Evolutionary conservation across 148 eudicot species (phyloP).

Genomic region (Rheum nobile): DNA sequence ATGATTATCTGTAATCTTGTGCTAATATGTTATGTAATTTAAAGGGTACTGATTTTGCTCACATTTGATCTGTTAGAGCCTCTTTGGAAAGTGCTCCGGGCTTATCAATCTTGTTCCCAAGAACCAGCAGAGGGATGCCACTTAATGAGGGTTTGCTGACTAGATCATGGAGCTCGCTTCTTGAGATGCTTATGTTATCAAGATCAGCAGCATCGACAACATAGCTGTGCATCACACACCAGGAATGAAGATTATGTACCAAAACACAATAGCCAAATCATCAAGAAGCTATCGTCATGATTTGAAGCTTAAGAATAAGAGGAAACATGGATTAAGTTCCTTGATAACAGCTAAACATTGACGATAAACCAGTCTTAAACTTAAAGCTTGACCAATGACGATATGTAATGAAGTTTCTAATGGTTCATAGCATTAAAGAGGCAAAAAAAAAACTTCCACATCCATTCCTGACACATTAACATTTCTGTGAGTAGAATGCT

Average conservation of each 20-base stretch:
- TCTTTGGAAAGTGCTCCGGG: slow-evolving; percentile 68
- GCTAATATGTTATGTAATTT: not conserved
- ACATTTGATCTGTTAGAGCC: slow-evolving; percentile 84
- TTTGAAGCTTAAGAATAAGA: not conserved
- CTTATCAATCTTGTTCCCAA: slow-evolving; percentile 92
- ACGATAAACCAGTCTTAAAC: not conserved
- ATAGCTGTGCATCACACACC: slow-evolving; percentile 42
- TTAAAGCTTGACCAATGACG: not conserved
- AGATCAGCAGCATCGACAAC: slow-evolving; percentile 97
- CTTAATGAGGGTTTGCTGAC: slow-evolving; percentile 63
- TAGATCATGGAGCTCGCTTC: slow-evolving; percentile 85
- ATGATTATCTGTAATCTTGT: not conserved
- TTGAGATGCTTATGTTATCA: slow-evolving; percentile 78
- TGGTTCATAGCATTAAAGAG: not conserved
- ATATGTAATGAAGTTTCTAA: too few relatives aligned
- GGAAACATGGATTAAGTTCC: not conserved
- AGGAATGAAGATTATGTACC: not conserved
- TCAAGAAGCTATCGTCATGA: not conserved
- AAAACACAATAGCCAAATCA: not conserved
- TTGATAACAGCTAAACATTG: not conserved
- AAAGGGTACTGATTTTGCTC: slow-evolving; percentile 11
- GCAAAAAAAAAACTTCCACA: not conserved
- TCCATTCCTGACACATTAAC: not conserved
- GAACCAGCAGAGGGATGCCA: slow-evolving; percentile 87
- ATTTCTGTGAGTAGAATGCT: not conserved